Evolutionary conservation across 495 filamentous ascomycete genomes (phyloP), one percentile per base, ranked within the genome.

Genomic region (Penicillium steckii): DNA sequence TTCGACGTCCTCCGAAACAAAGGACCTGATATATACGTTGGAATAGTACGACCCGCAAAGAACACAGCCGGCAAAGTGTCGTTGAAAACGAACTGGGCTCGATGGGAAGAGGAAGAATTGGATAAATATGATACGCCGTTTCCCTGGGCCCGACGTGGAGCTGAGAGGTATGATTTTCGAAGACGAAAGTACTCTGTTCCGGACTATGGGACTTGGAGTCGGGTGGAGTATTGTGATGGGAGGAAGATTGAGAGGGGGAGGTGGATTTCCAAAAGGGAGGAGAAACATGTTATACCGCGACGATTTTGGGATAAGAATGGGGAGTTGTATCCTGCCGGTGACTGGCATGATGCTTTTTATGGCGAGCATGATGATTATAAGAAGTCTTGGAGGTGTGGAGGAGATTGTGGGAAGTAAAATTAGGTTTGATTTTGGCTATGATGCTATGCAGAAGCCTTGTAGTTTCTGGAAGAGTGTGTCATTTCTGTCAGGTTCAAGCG

Each of bases 21-120:
- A 48, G 76, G 74, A 5, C 74, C 76, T 2, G 74, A 78, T 53
- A 73, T 79, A 1, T 77, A 67, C 35, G 53, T 78, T 21, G 69
- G 64, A 18, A 41, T 37, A n/a, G 60, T 63, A 29, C 18, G 17
- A 1, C 41, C 44, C 3, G 26, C 26, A 4, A 23, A 44, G 12
- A 44, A 22, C 15, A 25, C 30, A 25, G 30, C n/a, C 3, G 19
- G 24, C 12, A 46, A 24, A 23, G n/a, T 8, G 6, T 27, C 32
- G 35, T 21, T 35, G 7, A 44, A 29, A 44, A 61, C 43, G 17
- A 53, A 61, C 18, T 68, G 66, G 64, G 51, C 62, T 2, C 48
- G 55, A 8, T 69, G 68, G 66, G 52, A 51, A 1, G 13, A 32
- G n/a, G 24, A 27, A 3, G 50, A 55, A 13, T 24, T 25, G 3